A percentile compares a stretch with the other conserved stretches of the same genome.
Conservation (phyloP, 1,139 yeast species). For the Saccharomyces hybrid region DNA sequence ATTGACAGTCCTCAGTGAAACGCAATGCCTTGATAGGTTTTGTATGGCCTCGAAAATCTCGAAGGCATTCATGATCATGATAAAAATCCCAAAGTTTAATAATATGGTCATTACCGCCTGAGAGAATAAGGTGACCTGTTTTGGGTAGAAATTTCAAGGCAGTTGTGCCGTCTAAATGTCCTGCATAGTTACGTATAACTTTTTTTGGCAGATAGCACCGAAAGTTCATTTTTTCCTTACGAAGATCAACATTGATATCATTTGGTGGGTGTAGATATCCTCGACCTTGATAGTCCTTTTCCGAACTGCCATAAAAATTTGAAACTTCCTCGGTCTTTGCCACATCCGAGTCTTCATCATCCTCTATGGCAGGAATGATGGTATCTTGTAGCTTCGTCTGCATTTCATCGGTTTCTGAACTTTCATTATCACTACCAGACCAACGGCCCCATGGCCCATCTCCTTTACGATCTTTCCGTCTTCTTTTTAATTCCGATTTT, state of each 20-base stretch:
- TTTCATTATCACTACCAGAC: constrained; percentile 37
- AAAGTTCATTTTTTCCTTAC: constrained; percentile 43
- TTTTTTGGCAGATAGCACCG: constrained; percentile 68
- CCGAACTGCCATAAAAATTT: constrained; percentile 43
- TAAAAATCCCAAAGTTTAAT: constrained; percentile 68
- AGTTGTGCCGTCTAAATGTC: constrained; percentile 63
- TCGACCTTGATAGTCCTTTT: constrained; percentile 52
- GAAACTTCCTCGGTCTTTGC: constrained; percentile 35
- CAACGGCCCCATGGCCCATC: constrained; percentile 42
- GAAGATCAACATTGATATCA: constrained; percentile 42
- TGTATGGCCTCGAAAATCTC: constrained; percentile 63
- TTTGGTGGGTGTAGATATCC: constrained; percentile 56
- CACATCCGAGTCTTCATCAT: constrained; percentile 5
- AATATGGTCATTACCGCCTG: constrained; percentile 68
- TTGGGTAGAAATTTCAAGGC: constrained; percentile 57
- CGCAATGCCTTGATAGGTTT: constrained; percentile 59
- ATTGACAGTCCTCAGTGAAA: constrained; percentile 48
- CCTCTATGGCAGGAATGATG: constrained; percentile 35
- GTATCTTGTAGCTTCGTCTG: constrained; percentile 46
- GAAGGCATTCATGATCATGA: constrained; percentile 47
- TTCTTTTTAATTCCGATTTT: constrained; percentile 16
- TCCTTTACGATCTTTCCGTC: constrained; percentile 16
- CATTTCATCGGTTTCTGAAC: constrained; percentile 54
- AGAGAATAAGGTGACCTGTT: constrained; percentile 66
- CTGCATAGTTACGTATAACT: constrained; percentile 46